phyloP scores from a whole-genome alignment of 768 basidiomycete species.

The Calocybe cyanea region DNA sequence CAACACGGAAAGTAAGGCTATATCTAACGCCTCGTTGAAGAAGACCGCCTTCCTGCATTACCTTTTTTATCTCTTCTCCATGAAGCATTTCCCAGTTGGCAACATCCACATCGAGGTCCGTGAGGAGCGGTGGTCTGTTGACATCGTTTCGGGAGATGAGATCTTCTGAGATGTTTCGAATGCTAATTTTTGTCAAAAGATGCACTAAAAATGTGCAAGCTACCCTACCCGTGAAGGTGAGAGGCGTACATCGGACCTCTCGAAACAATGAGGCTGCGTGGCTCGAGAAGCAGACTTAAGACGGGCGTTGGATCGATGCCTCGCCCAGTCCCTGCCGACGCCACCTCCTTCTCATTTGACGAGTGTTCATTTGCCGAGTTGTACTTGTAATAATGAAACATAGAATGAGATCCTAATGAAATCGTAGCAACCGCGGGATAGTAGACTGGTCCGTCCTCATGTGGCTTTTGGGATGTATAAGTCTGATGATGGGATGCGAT shows the following conservation, averaged over 20 bases:
- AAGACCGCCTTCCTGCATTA: slow-evolving; percentile 43
- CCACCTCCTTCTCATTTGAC: slow-evolving; percentile 12
- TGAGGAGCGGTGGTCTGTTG: slow-evolving; percentile 22
- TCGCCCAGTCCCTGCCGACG: slow-evolving; percentile 35
- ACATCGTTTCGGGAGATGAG: slow-evolving; percentile 24
- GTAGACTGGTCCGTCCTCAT: slow-evolving; percentile 90
- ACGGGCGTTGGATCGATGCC: slow-evolving; percentile 63
- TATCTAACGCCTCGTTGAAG: slow-evolving; percentile 60
- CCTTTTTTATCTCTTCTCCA: slow-evolving; percentile 32
- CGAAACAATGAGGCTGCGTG: slow-evolving; percentile 82
- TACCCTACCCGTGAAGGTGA: slow-evolving; percentile 67
- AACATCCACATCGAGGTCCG: slow-evolving; percentile 31
- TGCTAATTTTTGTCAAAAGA: slow-evolving; percentile 32
- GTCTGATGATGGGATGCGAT: background rate
- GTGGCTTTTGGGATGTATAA: slow-evolving; percentile 53
- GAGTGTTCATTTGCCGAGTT: slow-evolving; percentile 19
- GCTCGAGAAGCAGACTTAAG: slow-evolving; percentile 76
- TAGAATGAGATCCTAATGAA: slow-evolving; percentile 77
- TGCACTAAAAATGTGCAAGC: background rate
- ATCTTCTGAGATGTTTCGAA: slow-evolving; percentile 56
- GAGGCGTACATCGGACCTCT: slow-evolving; percentile 61
- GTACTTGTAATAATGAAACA: slow-evolving; percentile 82
- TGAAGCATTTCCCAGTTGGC: slow-evolving; percentile 58
- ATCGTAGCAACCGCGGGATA: slow-evolving; percentile 87
- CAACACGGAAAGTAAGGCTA: slow-evolving; percentile 85